Percentiles rank a stretch among this genome's conserved stretches.
Evolutionary conservation across 2,329 filamentous ascomycete species (phyloP).

Genomic region (Aspergillus tanneri): DNA sequence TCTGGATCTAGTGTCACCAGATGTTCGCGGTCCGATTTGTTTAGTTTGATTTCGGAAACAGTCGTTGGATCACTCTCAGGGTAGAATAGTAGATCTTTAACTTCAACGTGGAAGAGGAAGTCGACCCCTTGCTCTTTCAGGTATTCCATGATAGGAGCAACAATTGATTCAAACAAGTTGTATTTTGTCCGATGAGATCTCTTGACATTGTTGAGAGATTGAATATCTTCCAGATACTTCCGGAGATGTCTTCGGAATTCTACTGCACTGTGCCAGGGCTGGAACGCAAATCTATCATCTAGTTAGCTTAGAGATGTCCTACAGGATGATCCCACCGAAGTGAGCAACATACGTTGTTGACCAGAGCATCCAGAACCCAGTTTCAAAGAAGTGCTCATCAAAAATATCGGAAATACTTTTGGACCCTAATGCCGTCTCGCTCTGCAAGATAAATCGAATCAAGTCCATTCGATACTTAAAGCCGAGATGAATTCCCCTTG

Average conservation of each 20-base stretch:
- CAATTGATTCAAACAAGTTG: conserved; percentile 27
- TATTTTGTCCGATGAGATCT: conserved; percentile 26
- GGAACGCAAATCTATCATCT: conserved; percentile 11
- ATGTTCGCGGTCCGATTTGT: too few species aligned
- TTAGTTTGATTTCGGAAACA: conserved; percentile 34
- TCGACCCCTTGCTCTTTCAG: conserved; percentile 27
- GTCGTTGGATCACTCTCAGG: conserved; percentile 26
- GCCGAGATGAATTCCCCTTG: conserved; percentile 9
- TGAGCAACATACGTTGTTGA: conserved; percentile 18
- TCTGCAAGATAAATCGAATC: conserved; percentile 19
- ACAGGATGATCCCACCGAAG: too few species aligned
- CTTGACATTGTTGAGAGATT: conserved; percentile 21
- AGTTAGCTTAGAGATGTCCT: not conserved
- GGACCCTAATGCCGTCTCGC: conserved; percentile 24
- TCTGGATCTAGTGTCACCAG: conserved; percentile 27
- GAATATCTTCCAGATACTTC: conserved; percentile 24
- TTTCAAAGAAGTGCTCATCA: conserved; percentile 20
- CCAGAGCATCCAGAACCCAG: conserved; percentile 26
- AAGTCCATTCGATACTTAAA: conserved; percentile 21
- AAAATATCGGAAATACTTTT: conserved; percentile 33
- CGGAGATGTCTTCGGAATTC: conserved; percentile 26
- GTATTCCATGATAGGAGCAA: conserved; percentile 24
- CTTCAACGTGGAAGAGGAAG: conserved; percentile 26
- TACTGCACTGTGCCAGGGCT: conserved; percentile 24
- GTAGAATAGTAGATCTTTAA: conserved; percentile 23